phyloP scores from a whole-genome alignment of 768 basidiomycete species.

The Psilocybe subaeruginosa region DNA sequence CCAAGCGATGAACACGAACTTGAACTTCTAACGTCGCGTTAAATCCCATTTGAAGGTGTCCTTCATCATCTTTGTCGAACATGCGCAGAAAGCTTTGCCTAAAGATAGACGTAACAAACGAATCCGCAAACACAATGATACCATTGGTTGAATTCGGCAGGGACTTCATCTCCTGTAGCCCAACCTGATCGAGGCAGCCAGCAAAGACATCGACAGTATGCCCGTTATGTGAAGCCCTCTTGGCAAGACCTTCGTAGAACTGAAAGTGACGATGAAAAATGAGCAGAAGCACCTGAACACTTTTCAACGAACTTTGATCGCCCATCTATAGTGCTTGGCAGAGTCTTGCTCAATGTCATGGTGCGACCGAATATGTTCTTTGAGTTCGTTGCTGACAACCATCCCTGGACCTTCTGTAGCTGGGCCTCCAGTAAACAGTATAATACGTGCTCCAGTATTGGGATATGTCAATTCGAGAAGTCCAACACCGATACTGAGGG shows the following conservation, averaged over 20 bases:
- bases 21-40: constrained; percentile 99
- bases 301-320: constrained; percentile 73
- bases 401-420: constrained; percentile 96
- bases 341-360: constrained; percentile 98
- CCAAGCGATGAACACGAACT: constrained; percentile 41
- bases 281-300: not conserved
- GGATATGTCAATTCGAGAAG: constrained; percentile 94
- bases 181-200: constrained; percentile 97
- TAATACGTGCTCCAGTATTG: constrained; percentile 94
- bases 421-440: constrained; percentile 95
- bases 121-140: constrained; percentile 93
- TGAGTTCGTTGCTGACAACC: constrained; percentile 94
- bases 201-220: constrained; percentile 96
- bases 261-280: constrained; percentile 30
- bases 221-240: constrained; percentile 91
- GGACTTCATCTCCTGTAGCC: constrained; percentile 96
- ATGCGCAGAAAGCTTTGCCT: constrained; percentile 96
- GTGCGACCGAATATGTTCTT: constrained; percentile 97
- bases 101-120: constrained; percentile 97
- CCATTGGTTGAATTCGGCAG: constrained; percentile 96
- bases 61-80: constrained; percentile 92
- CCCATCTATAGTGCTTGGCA: constrained; percentile 96
- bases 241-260: constrained; percentile 96
- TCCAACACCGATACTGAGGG: constrained; percentile 90
- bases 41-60: constrained; percentile 95